A percentile compares a stretch with the other conserved stretches of the same genome.
Evolutionary conservation across 1,284 basidiomycete genomes (phyloP).

Genomic region (Peniophora sp.): DNA sequence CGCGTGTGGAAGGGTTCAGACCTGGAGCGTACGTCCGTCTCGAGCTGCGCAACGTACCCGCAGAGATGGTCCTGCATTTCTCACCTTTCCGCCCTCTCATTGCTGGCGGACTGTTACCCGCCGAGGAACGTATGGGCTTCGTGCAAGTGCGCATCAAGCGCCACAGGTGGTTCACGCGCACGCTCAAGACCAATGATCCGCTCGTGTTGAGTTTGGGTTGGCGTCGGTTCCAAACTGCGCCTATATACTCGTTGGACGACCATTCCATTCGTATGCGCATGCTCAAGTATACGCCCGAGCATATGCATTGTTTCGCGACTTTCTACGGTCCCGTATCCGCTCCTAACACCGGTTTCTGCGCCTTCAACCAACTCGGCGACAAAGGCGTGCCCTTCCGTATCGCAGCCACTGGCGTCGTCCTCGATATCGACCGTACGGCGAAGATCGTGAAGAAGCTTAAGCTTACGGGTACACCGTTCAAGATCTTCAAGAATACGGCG

Average conservation of each 20-base stretch:
- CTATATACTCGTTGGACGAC: constrained; percentile 95
- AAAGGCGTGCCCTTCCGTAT: constrained; percentile 78
- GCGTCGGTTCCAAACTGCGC: constrained; percentile 92
- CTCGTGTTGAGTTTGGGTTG: constrained; percentile 94
- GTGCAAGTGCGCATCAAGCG: constrained; percentile 95
- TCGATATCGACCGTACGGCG: constrained; percentile 86
- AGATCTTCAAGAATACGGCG: constrained; percentile 99
- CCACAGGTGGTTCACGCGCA: constrained; percentile 90
- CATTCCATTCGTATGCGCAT: constrained; percentile 96
- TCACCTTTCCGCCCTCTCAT: constrained; percentile 88
- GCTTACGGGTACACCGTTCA: constrained; percentile 89
- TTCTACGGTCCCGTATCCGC: constrained; percentile 89
- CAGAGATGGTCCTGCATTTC: constrained; percentile 92
- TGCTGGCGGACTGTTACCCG: constrained; percentile 86
- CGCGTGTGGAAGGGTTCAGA: constrained; percentile 83
- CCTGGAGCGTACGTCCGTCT: constrained; percentile 94
- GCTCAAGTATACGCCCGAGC: constrained; percentile 99
- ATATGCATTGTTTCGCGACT: constrained; percentile 98
- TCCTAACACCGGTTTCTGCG: constrained; percentile 97
- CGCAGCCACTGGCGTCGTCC: constrained; percentile 89
- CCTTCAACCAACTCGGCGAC: constrained; percentile 81
- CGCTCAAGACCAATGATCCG: constrained; percentile 97
- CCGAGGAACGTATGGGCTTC: constrained; percentile 90
- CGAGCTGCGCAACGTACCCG: constrained; percentile 79
- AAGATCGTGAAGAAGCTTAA: constrained; percentile 99